Evolutionary conservation across 176 grass and related monocot genomes (phyloP), one percentile per base, ranked within the genome.

Genomic region (Ananas comosus): DNA sequence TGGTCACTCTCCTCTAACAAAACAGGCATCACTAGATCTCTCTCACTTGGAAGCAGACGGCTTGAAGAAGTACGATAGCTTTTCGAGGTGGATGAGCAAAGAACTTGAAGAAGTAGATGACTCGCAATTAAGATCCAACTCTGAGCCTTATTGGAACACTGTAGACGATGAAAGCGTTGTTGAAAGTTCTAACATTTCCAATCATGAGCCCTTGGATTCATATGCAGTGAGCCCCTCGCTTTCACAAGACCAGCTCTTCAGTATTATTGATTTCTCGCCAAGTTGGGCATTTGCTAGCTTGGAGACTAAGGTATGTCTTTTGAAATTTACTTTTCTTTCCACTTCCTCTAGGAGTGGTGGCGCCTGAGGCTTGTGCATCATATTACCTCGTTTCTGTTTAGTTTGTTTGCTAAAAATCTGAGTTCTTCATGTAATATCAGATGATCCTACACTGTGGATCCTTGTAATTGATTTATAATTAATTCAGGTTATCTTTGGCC

Each of bases 41-140:
- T 85, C 88, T 29, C 85, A 86, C 76, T 67, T 74, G 12, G 79
- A 89, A 73, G 70, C 83, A 16, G 89, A 88, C 83, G 86, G 86
- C 76, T 83, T 97, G 70, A 97, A 97, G 56, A 97, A 97, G 76
- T 91, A 92, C 1, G 93, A 97, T 61, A 97, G 93, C 84, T 97
- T 97, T 77, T 92, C 86, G 12, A 91, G 82, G 65, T 97, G 93
- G 93, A 92, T 97, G 93, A 92, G 73, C 78, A 83, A 67, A 72
- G 94, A 97, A 76, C 89, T 97, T 83, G 65, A 77, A 50, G 88
- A 91, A 78, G 85, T 91, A 70, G 84, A 76, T 79, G 89, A 97
- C 72, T 82, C 91, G 69, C 75, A 89, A 72, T 82, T 83, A 59
- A 92, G 90, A 67, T 81, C 89, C 77, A 90, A 65, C 81, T 97